Evolutionary conservation across 2,329 filamentous ascomycete species (phyloP), one percentile per base, ranked within the genome.

Genomic region (Cladosporium sp.): DNA sequence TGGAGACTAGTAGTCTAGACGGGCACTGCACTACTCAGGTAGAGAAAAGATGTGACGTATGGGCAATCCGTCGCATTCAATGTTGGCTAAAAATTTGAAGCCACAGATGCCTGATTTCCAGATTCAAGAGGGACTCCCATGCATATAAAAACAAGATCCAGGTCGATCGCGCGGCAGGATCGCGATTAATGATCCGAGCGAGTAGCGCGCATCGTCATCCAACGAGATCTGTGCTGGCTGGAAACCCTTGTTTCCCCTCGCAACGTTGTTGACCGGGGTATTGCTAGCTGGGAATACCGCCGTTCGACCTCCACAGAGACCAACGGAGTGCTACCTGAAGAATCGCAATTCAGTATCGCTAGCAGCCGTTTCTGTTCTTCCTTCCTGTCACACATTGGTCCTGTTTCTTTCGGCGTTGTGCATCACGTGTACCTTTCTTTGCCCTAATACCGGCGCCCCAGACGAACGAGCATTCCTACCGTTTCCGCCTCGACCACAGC

Each of bases 401-500:
- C 20, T 40, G 51, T 44, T 44, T 32, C 39, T 44, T 22, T 45
- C 17, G 28, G 42, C 42, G 42, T 45, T 45, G 8, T 9, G 24
- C 17, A 15, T 45, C 52, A 36, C 22, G 12, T 20, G 25, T 19
- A 19, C 48, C 20, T 19, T 19, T 13, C 12, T 19, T 19, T 47
- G 40, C 40, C 39, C 40, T 39, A 39, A 44, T 15, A 44, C 37
- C 28, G 28, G 8, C 12, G 28, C 28, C 28, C 50, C 25, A 19
- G 22, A 35, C 28, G 19, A 20, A 15, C 40, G 28, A 55, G 40
- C 52, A 55, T 55, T 55, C 52, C 52, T 55, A 37, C 28, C 40
- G 52, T 55, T 37, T 47, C 52, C 52, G 32, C 52, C 28, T 25
- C 52, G 52, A 55, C 52, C 52, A 40, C 17, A 25, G 19, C 24